Conservation (phyloP, 345 rosid genomes). For the Corchorus capsularis region DNA sequence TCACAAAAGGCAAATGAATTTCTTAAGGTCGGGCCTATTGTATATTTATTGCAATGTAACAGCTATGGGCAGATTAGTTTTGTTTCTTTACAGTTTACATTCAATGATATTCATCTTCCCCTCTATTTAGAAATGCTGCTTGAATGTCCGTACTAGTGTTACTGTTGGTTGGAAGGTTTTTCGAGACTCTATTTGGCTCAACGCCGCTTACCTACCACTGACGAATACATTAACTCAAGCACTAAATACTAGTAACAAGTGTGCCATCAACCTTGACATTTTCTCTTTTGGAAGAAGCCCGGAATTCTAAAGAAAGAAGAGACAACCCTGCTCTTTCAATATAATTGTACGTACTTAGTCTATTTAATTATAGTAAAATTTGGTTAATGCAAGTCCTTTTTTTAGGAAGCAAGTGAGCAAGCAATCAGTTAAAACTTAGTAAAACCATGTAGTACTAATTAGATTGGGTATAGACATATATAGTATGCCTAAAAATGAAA, state of each 20-base stretch:
- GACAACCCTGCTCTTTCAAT: not conserved
- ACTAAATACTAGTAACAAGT: slow-evolving; percentile 2
- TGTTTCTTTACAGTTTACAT: not conserved
- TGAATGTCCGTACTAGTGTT: not conserved
- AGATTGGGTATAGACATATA: too few species aligned
- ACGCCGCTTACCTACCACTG: not conserved
- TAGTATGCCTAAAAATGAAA: too few species aligned
- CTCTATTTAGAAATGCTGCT: not conserved
- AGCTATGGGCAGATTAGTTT: too few species aligned
- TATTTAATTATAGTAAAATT: too few species aligned
- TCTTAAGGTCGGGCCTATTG: not conserved
- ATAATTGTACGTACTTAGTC: too few species aligned
- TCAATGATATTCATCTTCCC: slow-evolving; percentile 2
- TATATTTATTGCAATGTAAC: not conserved
- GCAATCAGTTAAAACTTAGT: slow-evolving; percentile 1
- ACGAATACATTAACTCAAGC: not conserved
- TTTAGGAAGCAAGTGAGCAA: not conserved
- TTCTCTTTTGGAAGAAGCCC: not conserved
- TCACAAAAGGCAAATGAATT: too few species aligned
- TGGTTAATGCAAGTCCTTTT: too few species aligned
- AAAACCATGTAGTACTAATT: too few species aligned
- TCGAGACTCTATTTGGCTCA: not conserved
- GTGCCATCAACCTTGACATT: not conserved
- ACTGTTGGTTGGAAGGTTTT: not conserved
- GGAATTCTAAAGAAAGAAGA: not conserved